These are phyloP conservation scores for Juncus effusus DNA, from an alignment of 176 grass and related monocot genomes.

Conservation along the genomic window DNA sequence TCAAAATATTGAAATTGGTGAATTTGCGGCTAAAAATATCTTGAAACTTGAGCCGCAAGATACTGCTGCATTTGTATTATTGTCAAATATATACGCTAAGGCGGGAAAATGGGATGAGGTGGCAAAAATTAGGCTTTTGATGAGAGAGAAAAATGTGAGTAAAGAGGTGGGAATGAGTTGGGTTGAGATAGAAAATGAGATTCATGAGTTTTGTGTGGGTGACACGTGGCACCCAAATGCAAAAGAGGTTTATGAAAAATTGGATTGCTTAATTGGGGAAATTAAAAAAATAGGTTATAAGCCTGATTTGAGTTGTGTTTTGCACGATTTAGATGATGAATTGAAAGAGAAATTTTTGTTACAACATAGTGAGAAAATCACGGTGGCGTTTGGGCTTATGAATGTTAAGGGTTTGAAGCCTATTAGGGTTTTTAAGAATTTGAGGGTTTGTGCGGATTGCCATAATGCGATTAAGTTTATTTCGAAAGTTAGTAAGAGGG, in stretches of 20 bases:
- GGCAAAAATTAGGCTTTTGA: constrained; percentile 49
- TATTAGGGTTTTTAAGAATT: constrained; percentile 88
- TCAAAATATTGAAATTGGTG: constrained; percentile 49
- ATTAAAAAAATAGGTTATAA: constrained; percentile 65
- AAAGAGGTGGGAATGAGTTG: constrained; percentile 90
- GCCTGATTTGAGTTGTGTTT: constrained; percentile 63
- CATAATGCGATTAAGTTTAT: constrained; percentile 71
- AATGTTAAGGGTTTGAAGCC: constrained; percentile 47
- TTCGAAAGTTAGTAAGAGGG: constrained; percentile 53
- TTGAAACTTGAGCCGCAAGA: constrained; percentile 62
- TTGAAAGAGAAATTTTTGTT: constrained; percentile 72
- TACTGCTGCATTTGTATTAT: constrained; percentile 74
- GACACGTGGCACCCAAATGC: constrained; percentile 57
- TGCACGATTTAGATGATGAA: constrained; percentile 76
- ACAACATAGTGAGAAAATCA: constrained; percentile 93
- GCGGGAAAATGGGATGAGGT: constrained; percentile 76
- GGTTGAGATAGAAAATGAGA: constrained; percentile 66
- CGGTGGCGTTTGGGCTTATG: constrained; percentile 69
- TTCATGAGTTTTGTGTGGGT: constrained; percentile 69
- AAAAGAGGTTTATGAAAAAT: constrained; percentile 54
- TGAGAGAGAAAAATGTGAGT: constrained; percentile 65
- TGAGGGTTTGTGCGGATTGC: constrained; percentile 72
- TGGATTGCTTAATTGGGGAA: constrained; percentile 38
- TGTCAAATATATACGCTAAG: constrained; percentile 84
- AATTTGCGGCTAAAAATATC: constrained; percentile 55